Evolutionary conservation across 345 rosid species (phyloP).

Genomic region (Aurinia saxatilis): DNA sequence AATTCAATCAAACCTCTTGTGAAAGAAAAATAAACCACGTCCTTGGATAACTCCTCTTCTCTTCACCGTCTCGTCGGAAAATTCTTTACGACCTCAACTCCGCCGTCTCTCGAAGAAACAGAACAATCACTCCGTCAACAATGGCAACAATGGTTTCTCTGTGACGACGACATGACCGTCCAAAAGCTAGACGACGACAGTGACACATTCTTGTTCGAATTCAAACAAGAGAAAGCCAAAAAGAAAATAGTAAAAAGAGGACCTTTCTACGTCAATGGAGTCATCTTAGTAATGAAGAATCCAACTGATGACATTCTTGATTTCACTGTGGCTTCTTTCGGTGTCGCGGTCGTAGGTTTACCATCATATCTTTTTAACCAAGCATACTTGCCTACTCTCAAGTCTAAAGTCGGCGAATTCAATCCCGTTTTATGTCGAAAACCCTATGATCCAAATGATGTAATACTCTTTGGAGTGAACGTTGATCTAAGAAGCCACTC

Average conservation of each 20-base stretch:
- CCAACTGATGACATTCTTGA: neutral
- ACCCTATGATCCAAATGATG: too few species aligned
- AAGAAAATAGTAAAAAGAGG: neutral
- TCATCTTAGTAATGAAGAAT: slow-evolving; percentile 14
- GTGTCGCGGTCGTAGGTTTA: too few species aligned
- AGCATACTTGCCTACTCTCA: neutral
- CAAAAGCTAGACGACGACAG: neutral
- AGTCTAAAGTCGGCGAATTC: too few species aligned
- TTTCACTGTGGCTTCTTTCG: slow-evolving; percentile 5
- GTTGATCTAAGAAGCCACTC: slow-evolving; percentile 21
- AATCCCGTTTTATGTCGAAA: too few species aligned
- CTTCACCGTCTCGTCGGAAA: slow-evolving; percentile 9
- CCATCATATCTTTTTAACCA: neutral
- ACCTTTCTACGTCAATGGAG: slow-evolving; percentile 2
- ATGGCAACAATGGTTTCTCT: too few species aligned
- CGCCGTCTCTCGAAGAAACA: neutral
- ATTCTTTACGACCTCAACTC: slow-evolving; percentile 12
- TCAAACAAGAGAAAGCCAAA: slow-evolving; percentile 4
- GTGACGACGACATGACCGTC: too few species aligned
- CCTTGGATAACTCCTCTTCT: too few species aligned
- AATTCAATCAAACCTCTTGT: too few species aligned
- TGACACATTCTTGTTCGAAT: slow-evolving; percentile 8
- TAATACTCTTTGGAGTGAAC: too few species aligned
- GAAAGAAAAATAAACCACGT: too few species aligned
- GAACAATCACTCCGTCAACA: too few species aligned